Conservation (phyloP, 805 yeast genomes). For the Kuraishia molischiana region DNA sequence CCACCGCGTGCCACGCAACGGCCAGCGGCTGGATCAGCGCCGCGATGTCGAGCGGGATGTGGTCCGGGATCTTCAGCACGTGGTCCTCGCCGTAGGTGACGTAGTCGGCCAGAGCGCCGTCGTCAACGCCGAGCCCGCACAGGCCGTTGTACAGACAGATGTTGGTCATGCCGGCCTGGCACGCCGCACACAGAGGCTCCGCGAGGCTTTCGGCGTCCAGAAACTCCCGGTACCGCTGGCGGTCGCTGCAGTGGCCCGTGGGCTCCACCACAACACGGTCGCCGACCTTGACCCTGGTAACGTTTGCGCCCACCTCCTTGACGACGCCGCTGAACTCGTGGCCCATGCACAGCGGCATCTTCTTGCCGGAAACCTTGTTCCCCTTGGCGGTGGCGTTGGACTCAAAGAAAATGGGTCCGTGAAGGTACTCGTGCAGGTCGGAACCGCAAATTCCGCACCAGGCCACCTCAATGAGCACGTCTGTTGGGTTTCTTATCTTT, state of each 20-base stretch:
- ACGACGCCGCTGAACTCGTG: conserved; percentile 40
- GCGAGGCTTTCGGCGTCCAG: background rate
- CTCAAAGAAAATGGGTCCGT: conserved; percentile 50
- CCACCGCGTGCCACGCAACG: conserved; percentile 2
- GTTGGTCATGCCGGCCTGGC: conserved; percentile 32
- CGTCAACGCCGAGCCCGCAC: conserved; percentile 38
- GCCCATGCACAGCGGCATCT: conserved; percentile 41
- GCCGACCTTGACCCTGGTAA: conserved; percentile 27
- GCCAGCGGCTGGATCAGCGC: conserved; percentile 36
- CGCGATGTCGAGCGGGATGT: conserved; percentile 39
- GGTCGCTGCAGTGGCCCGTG: conserved; percentile 4
- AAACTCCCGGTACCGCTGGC: conserved; percentile 1
- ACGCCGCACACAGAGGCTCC: conserved; percentile 25
- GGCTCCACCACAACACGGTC: conserved; percentile 34
- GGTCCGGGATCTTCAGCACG: conserved; percentile 20
- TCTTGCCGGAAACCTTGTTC: conserved; percentile 10
- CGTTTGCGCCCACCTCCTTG: conserved; percentile 26
- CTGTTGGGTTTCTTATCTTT: conserved; percentile 4
- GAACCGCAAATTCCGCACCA: conserved; percentile 61
- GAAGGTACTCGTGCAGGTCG: conserved; percentile 46
- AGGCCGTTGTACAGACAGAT: conserved; percentile 33
- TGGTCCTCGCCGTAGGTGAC: conserved; percentile 26
- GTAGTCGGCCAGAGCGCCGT: conserved; percentile 36
- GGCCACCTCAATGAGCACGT: conserved; percentile 20
- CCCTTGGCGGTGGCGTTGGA: background rate